These are phyloP conservation scores for Boletus pseudo-olivaceus DNA, from an alignment of 768 basidiomycete species.

Conservation along the genomic window DNA sequence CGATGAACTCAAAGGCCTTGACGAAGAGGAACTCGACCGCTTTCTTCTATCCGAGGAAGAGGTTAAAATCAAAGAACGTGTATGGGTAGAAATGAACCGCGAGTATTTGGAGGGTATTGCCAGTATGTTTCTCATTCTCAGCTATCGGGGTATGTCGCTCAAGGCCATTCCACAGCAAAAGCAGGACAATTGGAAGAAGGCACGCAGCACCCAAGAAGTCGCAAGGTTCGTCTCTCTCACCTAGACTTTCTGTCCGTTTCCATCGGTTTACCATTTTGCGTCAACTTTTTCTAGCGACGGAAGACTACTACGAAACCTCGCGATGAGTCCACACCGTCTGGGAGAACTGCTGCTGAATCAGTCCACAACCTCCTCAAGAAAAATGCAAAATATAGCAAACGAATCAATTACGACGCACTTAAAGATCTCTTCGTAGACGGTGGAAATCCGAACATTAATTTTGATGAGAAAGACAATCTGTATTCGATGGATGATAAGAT, in stretches of 20 bases:
- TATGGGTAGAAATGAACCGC: constrained; percentile 92
- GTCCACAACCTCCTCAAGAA: constrained; percentile 64
- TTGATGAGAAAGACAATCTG: constrained; percentile 46
- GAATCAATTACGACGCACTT: constrained; percentile 91
- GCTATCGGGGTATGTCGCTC: constrained; percentile 35
- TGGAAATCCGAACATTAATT: constrained; percentile 12
- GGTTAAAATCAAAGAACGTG: constrained; percentile 79
- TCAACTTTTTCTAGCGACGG: constrained; percentile 49
- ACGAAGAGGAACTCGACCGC: constrained; percentile 85
- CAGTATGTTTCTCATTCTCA: constrained; percentile 36
- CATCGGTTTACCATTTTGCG: constrained; percentile 3
- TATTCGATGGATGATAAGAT: constrained; percentile 52
- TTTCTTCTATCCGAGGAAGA: constrained; percentile 79
- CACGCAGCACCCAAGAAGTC: constrained; percentile 48
- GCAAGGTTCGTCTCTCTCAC: constrained; percentile 70
- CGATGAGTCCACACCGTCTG: constrained; percentile 60
- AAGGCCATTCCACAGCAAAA: constrained; percentile 59
- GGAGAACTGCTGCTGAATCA: constrained; percentile 33
- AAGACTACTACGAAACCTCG: constrained; percentile 64
- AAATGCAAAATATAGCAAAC: constrained; percentile 83
- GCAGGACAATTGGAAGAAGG: constrained; percentile 49
- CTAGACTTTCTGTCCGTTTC: constrained; percentile 25
- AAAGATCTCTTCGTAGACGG: constrained; percentile 68
- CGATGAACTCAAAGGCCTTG: constrained; percentile 72
- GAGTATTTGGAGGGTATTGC: constrained; percentile 89